Evolutionary conservation across 2,329 filamentous ascomycete species (phyloP).

Genomic region (Penicillium nordicum): DNA sequence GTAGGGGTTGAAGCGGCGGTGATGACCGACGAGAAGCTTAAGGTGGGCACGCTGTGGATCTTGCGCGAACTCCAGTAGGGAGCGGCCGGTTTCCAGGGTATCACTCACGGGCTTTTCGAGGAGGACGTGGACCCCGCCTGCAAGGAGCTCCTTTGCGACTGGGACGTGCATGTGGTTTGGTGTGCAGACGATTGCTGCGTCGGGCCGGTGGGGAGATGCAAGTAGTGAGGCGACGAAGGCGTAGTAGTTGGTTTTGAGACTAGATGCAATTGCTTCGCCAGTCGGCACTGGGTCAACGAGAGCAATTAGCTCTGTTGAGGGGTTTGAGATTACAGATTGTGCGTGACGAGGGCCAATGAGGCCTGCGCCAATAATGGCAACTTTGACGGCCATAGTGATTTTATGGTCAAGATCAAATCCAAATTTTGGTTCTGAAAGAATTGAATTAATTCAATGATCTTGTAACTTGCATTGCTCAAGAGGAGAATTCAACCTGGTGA

Average conservation of each 20-base stretch:
- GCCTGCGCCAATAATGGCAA: conserved; percentile 49
- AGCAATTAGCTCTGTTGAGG: conserved; percentile 41
- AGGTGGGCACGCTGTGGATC: conserved; percentile 26
- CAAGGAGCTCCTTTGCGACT: conserved; percentile 49
- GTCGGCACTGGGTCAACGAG: conserved; percentile 48
- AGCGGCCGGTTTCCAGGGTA: conserved; percentile 24
- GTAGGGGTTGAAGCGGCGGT: conserved; percentile 59
- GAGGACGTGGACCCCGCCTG: conserved; percentile 51
- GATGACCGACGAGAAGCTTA: conserved; percentile 57
- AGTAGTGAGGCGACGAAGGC: conserved; percentile 46
- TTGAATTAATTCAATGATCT: not conserved
- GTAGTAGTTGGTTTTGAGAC: conserved; percentile 41
- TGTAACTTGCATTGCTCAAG: not conserved
- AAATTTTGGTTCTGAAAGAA: not conserved
- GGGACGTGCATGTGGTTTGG: conserved; percentile 58
- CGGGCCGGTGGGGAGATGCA: conserved; percentile 38
- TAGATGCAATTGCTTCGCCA: conserved; percentile 34
- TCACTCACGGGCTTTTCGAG: conserved; percentile 57
- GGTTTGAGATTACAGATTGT: conserved; percentile 41
- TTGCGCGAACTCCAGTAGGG: conserved; percentile 21
- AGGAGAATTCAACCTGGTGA: not conserved
- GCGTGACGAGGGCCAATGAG: conserved; percentile 53
- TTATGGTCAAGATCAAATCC: not conserved
- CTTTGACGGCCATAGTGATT: conserved; percentile 25
- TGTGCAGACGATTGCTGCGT: conserved; percentile 58